Conservation (phyloP, 306 rosid genomes). For the Cucurbita maxima region DNA sequence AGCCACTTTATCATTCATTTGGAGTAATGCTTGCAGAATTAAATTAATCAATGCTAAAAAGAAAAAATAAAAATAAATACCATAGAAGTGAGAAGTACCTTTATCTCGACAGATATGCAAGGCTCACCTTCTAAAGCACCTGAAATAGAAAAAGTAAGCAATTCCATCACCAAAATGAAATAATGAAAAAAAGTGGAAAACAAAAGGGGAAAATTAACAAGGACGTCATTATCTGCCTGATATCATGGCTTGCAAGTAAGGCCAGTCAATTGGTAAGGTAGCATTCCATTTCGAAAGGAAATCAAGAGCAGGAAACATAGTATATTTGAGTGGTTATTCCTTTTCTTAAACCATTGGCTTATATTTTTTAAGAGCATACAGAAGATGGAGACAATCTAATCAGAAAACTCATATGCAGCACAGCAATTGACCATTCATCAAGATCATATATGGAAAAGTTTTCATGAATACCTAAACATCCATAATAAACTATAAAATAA, state of each 20-base stretch:
- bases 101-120: slow-evolving; percentile 80
- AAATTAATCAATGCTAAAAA: background rate
- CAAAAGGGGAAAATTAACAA: background rate
- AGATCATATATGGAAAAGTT: background rate
- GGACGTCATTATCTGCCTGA: background rate
- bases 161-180: background rate
- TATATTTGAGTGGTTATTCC: background rate
- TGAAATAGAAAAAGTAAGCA: slow-evolving; percentile 16
- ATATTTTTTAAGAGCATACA: background rate
- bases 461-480: background rate
- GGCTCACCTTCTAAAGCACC: slow-evolving; percentile 36
- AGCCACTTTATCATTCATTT: background rate
- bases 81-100: slow-evolving; percentile 26
- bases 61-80: background rate
- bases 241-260: background rate
- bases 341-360: background rate
- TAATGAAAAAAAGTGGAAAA: background rate
- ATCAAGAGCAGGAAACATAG: background rate
- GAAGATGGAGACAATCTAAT: background rate
- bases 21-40: background rate
- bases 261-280: background rate
- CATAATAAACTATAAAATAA: background rate
- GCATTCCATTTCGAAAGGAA: background rate
- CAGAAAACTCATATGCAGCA: background rate
- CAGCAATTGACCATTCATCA: background rate